Base-by-base conservation (phyloP, 306 rosid species). In the Glycine soja region DNA sequence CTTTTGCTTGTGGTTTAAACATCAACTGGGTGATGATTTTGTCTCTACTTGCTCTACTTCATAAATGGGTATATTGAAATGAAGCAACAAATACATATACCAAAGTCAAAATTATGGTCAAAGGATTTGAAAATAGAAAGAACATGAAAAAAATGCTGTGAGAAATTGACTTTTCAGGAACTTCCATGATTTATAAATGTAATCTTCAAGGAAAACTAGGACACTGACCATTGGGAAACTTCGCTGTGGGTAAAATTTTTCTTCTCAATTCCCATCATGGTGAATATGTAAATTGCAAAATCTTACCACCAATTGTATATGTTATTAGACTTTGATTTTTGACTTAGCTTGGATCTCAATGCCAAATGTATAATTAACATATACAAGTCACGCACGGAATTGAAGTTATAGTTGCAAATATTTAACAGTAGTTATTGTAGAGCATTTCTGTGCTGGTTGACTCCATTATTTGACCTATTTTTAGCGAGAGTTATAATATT, bases 1-100 rank as follows among this genome's bases (percentile, higher is more conserved):
- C 91, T 82, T 90, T 89, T 74, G 90, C 87, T 61, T 70, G 56
- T 81, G 61, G 83, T 80, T 72, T 81, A 85, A 79, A 87, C 78
- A 80, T 70, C 81, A 80, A 70, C 61, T 11, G 72, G 86, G 54
- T 88, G 56, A 71, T 88, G 53, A 74, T 78, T 73, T 69, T 87
- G 67, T 85, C 86, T 75, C 85, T 86, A 74, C 78, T 75, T 73
- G 75, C 86, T 73, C 89, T 89, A 78, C 76, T 88, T 78, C 82
- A 84, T 84, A 58, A 68, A 64, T 79, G 85, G 90, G 19, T 89
- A 77, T 69, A 78, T 80, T 89, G 90, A 83, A 83, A 78, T 46
- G 72, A 67, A 53, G 74, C 79, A 82, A 61, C 85, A 77, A 87
- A 78, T 82, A 76, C 76, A 80, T 80, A 84, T 74, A 81, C 71